Evolutionary conservation across 805 yeast species (phyloP), one percentile per base, ranked within the genome.

Genomic region (Myxozyma monticola): DNA sequence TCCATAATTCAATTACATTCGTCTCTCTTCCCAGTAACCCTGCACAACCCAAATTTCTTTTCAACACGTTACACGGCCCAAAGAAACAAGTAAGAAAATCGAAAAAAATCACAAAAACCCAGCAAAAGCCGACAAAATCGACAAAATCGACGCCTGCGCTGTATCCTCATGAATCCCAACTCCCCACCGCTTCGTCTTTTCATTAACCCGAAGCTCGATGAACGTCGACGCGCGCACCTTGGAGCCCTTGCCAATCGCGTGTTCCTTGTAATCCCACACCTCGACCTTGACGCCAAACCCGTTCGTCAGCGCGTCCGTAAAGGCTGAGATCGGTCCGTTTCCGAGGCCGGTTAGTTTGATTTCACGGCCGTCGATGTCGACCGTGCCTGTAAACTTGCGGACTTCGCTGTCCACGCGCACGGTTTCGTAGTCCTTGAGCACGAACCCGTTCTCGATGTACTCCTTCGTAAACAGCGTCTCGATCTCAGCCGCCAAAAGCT

Each of bases 161-260:
- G 87, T 93, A 70, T 90, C 96, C 69, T 83, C 91, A 66, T 88
- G 84, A 55, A 88, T 81, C 64, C 96, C 97, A 51, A 90, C 90
- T 71, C 97, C 97, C 96, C 96, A 90, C 48, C 63, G 42, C 63
- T 71, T 63, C 56, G 74, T 73, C 40, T 71, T 68, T 15, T 48
- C 55, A 46, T 71, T 72, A 38, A 68, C 68, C 20, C 71, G 73
- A 37, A 73, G 71, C 61, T 79, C 84, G 51, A 90, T 81, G 62
- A 83, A 86, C n/a, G 91, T 78, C 12, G 85, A 93, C 45, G 95
- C 95, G 66, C 78, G 77, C 45, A 86, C 75, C 49, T 76, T 71
- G 8, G 90, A 81, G 52, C 84, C 88, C 39, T 74, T 74, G 50
- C 95, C 95, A 52, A 86, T 74, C 12, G 95, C 81, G 69, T 87